A percentile compares a stretch with the other conserved stretches of the same genome.
These are phyloP conservation scores for Xylariales sp. DNA, from an alignment of 2,329 filamentous ascomycete genomes.

Conservation along the genomic window DNA sequence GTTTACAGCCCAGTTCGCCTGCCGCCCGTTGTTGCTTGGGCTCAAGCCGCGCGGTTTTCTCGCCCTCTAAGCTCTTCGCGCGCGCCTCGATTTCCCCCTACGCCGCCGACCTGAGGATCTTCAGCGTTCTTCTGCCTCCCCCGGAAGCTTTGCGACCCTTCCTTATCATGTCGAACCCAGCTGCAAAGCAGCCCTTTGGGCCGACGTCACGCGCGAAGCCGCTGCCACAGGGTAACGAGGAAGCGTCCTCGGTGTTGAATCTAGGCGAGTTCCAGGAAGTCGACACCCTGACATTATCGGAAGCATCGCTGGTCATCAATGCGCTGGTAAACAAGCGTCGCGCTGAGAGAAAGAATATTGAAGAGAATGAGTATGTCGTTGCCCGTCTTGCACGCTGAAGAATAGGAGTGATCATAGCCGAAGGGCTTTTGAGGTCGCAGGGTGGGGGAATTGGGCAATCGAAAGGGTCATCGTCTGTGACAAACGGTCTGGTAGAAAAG, in stretches of 20 bases:
- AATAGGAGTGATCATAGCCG: neutral
- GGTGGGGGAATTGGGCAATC: too few species aligned
- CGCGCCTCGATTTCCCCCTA: too few species aligned
- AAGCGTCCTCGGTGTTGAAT: slow-evolving; percentile 74
- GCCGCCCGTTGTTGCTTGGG: too few species aligned
- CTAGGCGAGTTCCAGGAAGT: slow-evolving; percentile 93
- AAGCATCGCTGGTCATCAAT: slow-evolving; percentile 88
- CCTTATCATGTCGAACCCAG: slow-evolving; percentile 30
- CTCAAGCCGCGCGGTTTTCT: too few species aligned
- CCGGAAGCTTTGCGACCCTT: too few species aligned
- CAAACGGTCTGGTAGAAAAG: too few species aligned
- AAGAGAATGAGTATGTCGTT: slow-evolving; percentile 71
- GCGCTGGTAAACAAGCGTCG: slow-evolving; percentile 78
- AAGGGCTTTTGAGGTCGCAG: too few species aligned
- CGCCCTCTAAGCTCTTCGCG: too few species aligned
- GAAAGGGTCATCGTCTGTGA: too few species aligned
- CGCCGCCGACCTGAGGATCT: too few species aligned
- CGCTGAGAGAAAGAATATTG: slow-evolving; percentile 75
- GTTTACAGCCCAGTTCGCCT: too few species aligned
- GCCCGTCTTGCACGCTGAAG: neutral
- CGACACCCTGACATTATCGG: slow-evolving; percentile 86
- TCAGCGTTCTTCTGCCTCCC: too few species aligned
- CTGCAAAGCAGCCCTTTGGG: neutral
- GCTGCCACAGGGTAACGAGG: slow-evolving; percentile 73
- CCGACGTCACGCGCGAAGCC: slow-evolving; percentile 65